These are phyloP conservation scores for Daphne laureola DNA, from an alignment of 441 rosid species.

Conservation along the genomic window DNA sequence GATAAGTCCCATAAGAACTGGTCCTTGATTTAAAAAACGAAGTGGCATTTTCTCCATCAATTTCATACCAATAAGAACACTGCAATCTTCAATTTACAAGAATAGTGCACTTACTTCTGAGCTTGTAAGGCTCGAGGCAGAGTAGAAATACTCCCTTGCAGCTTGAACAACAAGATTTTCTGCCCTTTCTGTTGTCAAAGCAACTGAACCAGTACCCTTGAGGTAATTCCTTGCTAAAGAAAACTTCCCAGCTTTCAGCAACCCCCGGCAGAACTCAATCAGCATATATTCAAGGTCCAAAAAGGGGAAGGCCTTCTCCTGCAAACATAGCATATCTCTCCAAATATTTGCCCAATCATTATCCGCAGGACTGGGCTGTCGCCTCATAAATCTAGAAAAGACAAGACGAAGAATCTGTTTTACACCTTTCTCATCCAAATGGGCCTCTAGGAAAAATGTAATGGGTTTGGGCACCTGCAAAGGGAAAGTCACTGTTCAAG, in stretches of 20 bases:
- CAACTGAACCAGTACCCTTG: constrained; percentile 83
- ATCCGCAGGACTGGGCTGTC: constrained; percentile 82
- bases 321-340: constrained; percentile 84
- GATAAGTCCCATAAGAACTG: no score
- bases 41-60: neutral
- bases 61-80: neutral
- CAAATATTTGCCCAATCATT: constrained; percentile 99
- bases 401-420: constrained; percentile 92
- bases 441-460: constrained; percentile 67
- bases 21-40: no score
- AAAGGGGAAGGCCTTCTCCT: constrained; percentile 87
- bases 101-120: constrained; percentile 59
- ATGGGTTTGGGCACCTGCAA: constrained; percentile 91
- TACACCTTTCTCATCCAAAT: constrained; percentile 78
- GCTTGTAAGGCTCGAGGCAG: constrained; percentile 85
- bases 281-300: constrained; percentile 87
- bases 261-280: constrained; percentile 92
- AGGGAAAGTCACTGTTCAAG: constrained; percentile 1
- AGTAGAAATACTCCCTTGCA: constrained; percentile 90
- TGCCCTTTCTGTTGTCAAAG: constrained; percentile 78
- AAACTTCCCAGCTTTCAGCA: constrained; percentile 95
- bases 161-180: constrained; percentile 93
- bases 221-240: constrained; percentile 94
- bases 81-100: neutral
- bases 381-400: constrained; percentile 87